Evolutionary conservation across 169 alveolate genomes (phyloP).

Genomic region (Plasmodium reichenowi): DNA sequence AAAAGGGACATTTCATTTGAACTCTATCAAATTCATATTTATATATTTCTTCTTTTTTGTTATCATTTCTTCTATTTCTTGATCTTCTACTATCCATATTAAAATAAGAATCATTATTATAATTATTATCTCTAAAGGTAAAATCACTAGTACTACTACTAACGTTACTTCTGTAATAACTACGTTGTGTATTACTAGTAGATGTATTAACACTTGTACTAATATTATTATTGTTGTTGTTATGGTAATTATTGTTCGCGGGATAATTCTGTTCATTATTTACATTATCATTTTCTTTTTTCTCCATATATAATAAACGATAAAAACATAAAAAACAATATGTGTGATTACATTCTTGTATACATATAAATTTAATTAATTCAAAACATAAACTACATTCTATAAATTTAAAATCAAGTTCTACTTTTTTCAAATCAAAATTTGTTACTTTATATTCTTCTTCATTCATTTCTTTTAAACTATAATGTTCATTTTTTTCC

Average conservation of each 20-base stretch:
- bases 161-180: background rate
- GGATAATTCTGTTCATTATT: background rate
- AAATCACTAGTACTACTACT: background rate
- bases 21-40: conserved; percentile 47
- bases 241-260: background rate
- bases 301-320: conserved; percentile 69
- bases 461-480: conserved; percentile 39
- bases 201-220: background rate
- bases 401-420: conserved; percentile 64
- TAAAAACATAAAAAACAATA: conserved; percentile 73
- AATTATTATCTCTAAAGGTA: background rate
- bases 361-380: conserved; percentile 64
- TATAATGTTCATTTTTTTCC: conserved; percentile 31
- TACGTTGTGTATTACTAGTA: conserved; percentile 1
- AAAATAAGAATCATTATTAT: background rate
- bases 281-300: conserved; percentile 43
- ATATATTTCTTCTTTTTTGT: conserved; percentile 47
- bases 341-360: conserved; percentile 76
- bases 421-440: conserved; percentile 68
- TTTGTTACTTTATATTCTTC: conserved; percentile 44
- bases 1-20: conserved; percentile 71
- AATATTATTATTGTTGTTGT: background rate
- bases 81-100: conserved; percentile 6
- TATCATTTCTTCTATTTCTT: conserved; percentile 3
- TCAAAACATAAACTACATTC: conserved; percentile 76